Percentiles rank a stretch among this genome's conserved stretches.
phyloP scores from a whole-genome alignment of 306 rosid species.

The Begonia fuchsioides region DNA sequence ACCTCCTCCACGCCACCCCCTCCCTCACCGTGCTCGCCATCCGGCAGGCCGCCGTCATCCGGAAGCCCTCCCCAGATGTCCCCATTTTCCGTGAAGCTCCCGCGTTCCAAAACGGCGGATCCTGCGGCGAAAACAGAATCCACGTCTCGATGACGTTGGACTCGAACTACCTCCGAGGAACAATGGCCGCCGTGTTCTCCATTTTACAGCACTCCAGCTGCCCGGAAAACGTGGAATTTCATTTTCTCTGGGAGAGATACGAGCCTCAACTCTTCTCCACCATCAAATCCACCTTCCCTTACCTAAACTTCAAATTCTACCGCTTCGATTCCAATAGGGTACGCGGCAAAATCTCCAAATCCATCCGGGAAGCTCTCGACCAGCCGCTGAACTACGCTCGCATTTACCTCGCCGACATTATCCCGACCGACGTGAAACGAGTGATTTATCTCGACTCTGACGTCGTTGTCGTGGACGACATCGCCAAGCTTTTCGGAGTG shows the following conservation, averaged over 20 bases:
- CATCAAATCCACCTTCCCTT: constrained; percentile 71
- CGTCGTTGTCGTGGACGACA: constrained; percentile 66
- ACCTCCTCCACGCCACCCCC: constrained; percentile 5
- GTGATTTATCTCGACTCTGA: constrained; percentile 67
- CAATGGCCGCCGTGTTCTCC: constrained; percentile 69
- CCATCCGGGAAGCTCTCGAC: not conserved
- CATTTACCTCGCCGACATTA: constrained; percentile 54
- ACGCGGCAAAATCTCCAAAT: constrained; percentile 14
- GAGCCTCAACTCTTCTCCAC: constrained; percentile 40
- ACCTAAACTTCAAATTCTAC: constrained; percentile 51
- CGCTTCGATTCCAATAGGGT: constrained; percentile 51
- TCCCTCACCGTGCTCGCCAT: constrained; percentile 4
- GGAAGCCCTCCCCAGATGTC: constrained; percentile 23
- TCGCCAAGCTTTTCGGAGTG: constrained; percentile 34
- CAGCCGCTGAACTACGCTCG: constrained; percentile 84
- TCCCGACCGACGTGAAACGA: constrained; percentile 50
- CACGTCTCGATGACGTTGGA: constrained; percentile 79
- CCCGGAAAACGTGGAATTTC: constrained; percentile 60
- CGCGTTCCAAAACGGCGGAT: too few species aligned
- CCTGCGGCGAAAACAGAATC: constrained; percentile 21
- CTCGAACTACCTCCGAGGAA: constrained; percentile 74
- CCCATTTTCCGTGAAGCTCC: constrained; percentile 23
- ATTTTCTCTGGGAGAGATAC: constrained; percentile 52
- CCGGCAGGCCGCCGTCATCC: constrained; percentile 29
- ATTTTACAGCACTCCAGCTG: constrained; percentile 62